A percentile compares a stretch with the other conserved stretches of the same genome.
phyloP scores from a whole-genome alignment of 768 basidiomycete genomes.

The Pleurotus tuoliensis region DNA sequence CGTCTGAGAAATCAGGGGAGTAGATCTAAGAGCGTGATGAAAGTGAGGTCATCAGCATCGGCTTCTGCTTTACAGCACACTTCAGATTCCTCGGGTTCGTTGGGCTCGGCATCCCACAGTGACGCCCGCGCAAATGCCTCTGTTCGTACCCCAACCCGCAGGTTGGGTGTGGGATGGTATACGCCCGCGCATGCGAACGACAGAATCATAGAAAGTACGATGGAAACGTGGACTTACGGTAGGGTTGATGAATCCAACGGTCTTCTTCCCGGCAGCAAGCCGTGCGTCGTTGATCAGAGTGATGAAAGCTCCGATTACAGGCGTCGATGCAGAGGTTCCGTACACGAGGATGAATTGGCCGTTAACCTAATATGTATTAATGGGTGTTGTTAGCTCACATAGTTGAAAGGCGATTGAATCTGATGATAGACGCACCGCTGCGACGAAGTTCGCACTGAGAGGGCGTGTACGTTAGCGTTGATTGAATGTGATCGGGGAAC shows the following conservation, averaged over 20 bases:
- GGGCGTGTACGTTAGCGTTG: not conserved
- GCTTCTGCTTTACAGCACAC: not conserved
- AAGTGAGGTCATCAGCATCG: not conserved
- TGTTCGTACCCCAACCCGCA: no score
- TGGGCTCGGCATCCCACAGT: no score
- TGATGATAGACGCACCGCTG: constrained; percentile 25
- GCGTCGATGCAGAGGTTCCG: constrained; percentile 47
- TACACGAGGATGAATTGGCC: constrained; percentile 34
- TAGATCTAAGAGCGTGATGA: constrained; percentile 33
- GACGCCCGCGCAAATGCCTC: no score
- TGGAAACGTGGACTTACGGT: constrained; percentile 18
- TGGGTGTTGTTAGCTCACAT: not conserved
- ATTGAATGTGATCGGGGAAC: not conserved
- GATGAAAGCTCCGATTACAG: constrained; percentile 45
- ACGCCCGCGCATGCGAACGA: not conserved
- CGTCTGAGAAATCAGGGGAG: constrained; percentile 31
- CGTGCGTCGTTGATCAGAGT: constrained; percentile 52
- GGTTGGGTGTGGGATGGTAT: no score
- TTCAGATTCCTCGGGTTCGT: not conserved
- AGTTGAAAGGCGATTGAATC: no score
- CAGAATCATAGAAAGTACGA: not conserved
- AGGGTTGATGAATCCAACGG: constrained; percentile 50
- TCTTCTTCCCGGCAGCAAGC: constrained; percentile 31
- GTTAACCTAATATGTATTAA: constrained; percentile 22
- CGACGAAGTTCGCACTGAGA: constrained; percentile 38